phyloP scores from a whole-genome alignment of 2,329 filamentous ascomycete species.

The Epichloe glyceriae region DNA sequence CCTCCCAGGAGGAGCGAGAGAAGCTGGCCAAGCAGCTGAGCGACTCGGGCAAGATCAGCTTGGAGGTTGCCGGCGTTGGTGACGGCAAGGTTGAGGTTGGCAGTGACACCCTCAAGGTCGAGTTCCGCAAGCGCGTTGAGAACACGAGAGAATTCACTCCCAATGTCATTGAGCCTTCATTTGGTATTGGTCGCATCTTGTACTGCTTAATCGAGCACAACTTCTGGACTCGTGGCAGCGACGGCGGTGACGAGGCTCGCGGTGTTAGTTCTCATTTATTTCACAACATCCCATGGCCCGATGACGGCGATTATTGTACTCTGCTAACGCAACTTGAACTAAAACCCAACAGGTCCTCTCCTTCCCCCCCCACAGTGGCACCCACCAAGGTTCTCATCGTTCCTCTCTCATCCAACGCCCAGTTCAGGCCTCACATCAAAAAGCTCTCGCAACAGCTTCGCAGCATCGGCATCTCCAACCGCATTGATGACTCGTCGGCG shows the following conservation, averaged over 20 bases:
- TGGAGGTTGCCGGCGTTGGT: conserved; percentile 56
- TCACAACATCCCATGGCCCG: neutral
- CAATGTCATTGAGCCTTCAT: conserved; percentile 94
- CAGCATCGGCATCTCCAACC: conserved; percentile 63
- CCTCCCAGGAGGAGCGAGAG: conserved; percentile 71
- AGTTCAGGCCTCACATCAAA: conserved; percentile 67
- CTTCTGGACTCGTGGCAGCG: conserved; percentile 72
- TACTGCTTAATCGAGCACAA: conserved; percentile 89
- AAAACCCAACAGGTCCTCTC: conserved; percentile 33
- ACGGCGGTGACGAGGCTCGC: conserved; percentile 57
- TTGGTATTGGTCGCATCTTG: conserved; percentile 89
- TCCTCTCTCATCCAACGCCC: conserved; percentile 67
- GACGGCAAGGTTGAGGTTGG: conserved; percentile 67
- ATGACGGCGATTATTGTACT: neutral
- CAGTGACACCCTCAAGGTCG: conserved; percentile 70
- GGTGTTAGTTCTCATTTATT: conserved; percentile 48
- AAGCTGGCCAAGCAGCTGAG: conserved; percentile 62
- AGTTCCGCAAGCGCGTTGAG: conserved; percentile 70
- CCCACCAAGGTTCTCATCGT: conserved; percentile 92
- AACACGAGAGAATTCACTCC: conserved; percentile 84
- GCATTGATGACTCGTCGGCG: conserved; percentile 79
- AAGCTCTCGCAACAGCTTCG: conserved; percentile 66
- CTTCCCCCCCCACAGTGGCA: conserved; percentile 53
- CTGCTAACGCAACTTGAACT: conserved; percentile 5
- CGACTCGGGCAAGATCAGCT: conserved; percentile 58